Evolutionary conservation across 2,329 filamentous ascomycete species (phyloP).

Genomic region (Penicillium palitans): DNA sequence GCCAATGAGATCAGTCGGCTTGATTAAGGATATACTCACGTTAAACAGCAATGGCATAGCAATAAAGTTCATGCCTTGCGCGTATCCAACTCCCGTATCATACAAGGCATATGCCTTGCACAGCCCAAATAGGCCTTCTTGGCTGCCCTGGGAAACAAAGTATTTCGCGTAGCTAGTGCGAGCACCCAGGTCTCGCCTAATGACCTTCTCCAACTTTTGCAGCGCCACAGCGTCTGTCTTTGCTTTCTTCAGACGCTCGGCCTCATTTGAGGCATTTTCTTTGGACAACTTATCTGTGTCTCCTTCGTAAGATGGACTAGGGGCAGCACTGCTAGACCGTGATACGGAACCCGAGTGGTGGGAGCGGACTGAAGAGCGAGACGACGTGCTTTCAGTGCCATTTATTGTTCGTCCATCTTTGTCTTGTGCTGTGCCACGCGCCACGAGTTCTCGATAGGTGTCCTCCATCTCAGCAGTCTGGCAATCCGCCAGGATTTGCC

Average conservation of each 20-base stretch:
- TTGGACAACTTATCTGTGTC: constrained; percentile 65
- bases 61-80: constrained; percentile 98
- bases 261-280: constrained; percentile 62
- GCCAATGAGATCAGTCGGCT: not conserved
- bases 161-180: constrained; percentile 97
- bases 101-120: constrained; percentile 98
- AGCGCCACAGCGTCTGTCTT: constrained; percentile 74
- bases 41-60: constrained; percentile 97
- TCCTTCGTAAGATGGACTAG: constrained; percentile 61
- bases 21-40: constrained; percentile 50
- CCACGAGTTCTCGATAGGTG: constrained; percentile 79
- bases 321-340: constrained; percentile 54
- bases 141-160: constrained; percentile 82
- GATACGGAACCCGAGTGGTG: constrained; percentile 66
- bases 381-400: constrained; percentile 67
- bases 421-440: constrained; percentile 78
- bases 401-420: constrained; percentile 57
- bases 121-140: constrained; percentile 90
- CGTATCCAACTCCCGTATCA: constrained; percentile 92
- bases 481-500: constrained; percentile 95
- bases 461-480: constrained; percentile 87
- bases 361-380: constrained; percentile 81
- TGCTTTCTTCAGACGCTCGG: constrained; percentile 72
- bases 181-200: constrained; percentile 85
- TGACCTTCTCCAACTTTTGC: constrained; percentile 84